Evolutionary conservation across 129 eudicot genomes (phyloP).

Genomic region (Scalesia atractyloides): DNA sequence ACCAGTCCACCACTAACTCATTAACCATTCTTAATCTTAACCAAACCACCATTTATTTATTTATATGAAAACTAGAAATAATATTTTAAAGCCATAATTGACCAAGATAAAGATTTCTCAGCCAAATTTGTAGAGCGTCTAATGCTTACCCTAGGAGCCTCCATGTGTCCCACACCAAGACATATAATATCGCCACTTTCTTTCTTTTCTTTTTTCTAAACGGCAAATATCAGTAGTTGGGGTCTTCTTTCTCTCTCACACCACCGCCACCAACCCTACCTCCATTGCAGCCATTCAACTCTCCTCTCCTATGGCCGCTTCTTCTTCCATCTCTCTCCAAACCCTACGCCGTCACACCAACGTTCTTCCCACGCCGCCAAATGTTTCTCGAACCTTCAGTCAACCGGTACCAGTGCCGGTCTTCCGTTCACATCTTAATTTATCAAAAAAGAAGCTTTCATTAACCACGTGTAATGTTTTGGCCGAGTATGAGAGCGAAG

Average conservation of each 20-base stretch:
- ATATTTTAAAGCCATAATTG: background rate
- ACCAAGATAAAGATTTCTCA: background rate
- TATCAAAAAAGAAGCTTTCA: constrained; percentile 9
- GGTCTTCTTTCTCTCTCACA: background rate
- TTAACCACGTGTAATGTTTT: constrained; percentile 43
- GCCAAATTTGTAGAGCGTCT: background rate
- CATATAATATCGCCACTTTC: background rate
- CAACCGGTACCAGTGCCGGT: constrained; percentile 20
- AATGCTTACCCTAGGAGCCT: constrained; percentile 5
- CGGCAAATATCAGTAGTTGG: too few relatives aligned
- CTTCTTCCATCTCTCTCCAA: constrained; percentile 32
- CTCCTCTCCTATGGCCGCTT: constrained; percentile 39
- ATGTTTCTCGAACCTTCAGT: constrained; percentile 8
- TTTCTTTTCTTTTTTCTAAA: background rate
- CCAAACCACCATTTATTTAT: too few relatives aligned
- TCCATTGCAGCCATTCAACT: background rate
- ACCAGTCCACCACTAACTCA: too few relatives aligned
- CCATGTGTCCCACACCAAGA: background rate
- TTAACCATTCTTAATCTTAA: too few relatives aligned
- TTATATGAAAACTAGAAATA: too few relatives aligned
- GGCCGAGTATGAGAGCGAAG: constrained; percentile 51
- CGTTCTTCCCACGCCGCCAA: background rate
- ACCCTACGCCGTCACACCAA: constrained; percentile 19
- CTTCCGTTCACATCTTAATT: constrained; percentile 3
- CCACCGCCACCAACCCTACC: constrained; percentile 7